Base-by-base conservation (phyloP, 768 basidiomycete genomes). In the Thelephora ganbajun region DNA sequence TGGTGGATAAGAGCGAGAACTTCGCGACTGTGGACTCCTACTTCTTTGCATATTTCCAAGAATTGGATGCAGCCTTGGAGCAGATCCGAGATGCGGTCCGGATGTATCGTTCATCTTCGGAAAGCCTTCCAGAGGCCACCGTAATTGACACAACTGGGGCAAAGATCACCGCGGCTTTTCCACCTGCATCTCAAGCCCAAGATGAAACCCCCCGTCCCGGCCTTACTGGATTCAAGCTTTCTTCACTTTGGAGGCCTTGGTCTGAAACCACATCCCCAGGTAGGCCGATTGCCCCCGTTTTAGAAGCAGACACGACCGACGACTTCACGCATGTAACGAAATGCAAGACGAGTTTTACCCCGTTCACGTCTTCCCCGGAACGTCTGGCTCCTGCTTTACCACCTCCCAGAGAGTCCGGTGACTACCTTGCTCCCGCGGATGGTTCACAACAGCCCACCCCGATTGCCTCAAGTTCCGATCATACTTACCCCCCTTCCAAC, bases 1-100 rank as follows among this genome's bases (percentile, higher is more conserved):
- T 92, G 11, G 69, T 87, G 46, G 88, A 93, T 63, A 83, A 81
- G 54, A 76, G 68, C 43, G 87, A 86, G 50, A 77, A 80, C 52
- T 83, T 80, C 57, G 77, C 81, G 1, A 41, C 39, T 14, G 63
- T 86, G 33, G 87, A 90, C 59, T 89, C 87, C 2, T 91, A 90
- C 59, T 96, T 94, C 64, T 94, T 94, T 58, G 90, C 93, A 12
- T 97, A 96, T 62, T 96, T 97, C 63, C 80, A 80, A 54, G 77
- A 93, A 62, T 71, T 90, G 34, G 70, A 81, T 6, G 70, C 61
- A 33, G 87, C 90, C 1, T 69, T 93, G 48, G 80, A 83, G 36
- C 78, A 83, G 60, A 92, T 98, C 50, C 80, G 85, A 26, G 77
- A 80, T 51, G 79, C 77, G 11, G 77, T 96, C 33, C 76, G 82